phyloP scores from a whole-genome alignment of 164 flowering plant genomes.

The Cinnamomum chago region DNA sequence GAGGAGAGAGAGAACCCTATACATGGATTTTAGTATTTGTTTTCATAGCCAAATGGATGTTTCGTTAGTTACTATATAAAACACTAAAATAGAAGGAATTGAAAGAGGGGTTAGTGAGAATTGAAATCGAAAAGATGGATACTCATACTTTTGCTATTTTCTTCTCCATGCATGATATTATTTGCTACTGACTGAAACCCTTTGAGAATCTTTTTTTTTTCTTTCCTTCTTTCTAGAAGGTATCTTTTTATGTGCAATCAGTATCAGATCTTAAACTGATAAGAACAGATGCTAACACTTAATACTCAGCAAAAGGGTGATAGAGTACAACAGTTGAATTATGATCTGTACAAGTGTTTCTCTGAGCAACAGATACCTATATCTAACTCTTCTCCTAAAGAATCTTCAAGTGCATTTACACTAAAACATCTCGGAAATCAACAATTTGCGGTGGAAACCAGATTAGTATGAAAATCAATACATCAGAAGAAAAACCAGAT shows the following conservation, averaged over 20 bases:
- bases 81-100: background rate
- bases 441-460: too few species aligned
- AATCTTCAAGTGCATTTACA: too few species aligned
- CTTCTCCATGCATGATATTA: background rate
- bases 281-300: background rate
- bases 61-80: too few species aligned
- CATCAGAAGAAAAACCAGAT: too few species aligned
- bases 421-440: too few species aligned
- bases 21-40: too few species aligned
- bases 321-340: background rate
- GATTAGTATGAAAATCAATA: too few species aligned
- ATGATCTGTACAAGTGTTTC: too few species aligned
- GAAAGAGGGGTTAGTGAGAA: background rate
- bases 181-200: background rate
- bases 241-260: background rate
- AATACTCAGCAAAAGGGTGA: background rate
- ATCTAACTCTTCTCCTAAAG: too few species aligned
- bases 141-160: background rate
- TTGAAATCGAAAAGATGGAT: background rate
- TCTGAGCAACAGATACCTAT: too few species aligned
- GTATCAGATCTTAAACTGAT: background rate
- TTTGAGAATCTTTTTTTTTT: background rate
- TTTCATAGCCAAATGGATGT: too few species aligned
- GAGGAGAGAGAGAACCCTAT: too few species aligned
- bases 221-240: background rate